These are phyloP conservation scores for Epicoccum nigrum DNA, from an alignment of 2,329 filamentous ascomycete genomes.

Conservation along the genomic window DNA sequence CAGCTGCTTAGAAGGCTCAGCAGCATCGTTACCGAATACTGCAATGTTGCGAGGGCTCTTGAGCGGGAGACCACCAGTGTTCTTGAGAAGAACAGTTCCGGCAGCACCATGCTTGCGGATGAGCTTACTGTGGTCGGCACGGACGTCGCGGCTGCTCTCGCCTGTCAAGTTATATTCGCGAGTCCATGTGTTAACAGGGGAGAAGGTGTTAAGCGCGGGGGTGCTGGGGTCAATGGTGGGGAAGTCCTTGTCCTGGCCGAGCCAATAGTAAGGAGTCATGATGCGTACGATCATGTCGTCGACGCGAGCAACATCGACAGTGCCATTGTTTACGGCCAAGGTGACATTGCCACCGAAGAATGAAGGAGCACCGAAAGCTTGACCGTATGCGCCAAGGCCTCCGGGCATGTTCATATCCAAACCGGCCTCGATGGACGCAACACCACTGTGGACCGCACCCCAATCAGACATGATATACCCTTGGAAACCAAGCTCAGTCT, in stretches of 20 bases:
- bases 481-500: constrained; percentile 59
- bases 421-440: constrained; percentile 53
- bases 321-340: constrained; percentile 49
- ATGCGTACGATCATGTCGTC: constrained; percentile 57
- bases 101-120: constrained; percentile 52
- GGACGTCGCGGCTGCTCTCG: constrained; percentile 43
- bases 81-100: constrained; percentile 56
- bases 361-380: constrained; percentile 36
- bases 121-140: constrained; percentile 49
- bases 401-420: constrained; percentile 57
- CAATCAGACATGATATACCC: constrained; percentile 54
- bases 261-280: constrained; percentile 54
- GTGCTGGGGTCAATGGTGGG: constrained; percentile 46
- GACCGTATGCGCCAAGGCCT: constrained; percentile 40
- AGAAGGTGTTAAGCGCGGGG: constrained; percentile 48
- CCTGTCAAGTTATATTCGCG: constrained; percentile 46
- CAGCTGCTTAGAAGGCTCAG: constrained; percentile 52
- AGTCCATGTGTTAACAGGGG: constrained; percentile 44
- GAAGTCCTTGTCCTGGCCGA: constrained; percentile 51
- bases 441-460: constrained; percentile 53
- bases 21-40: constrained; percentile 58
- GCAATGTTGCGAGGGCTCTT: constrained; percentile 56
- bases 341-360: constrained; percentile 56
- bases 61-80: constrained; percentile 59
- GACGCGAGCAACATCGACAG: constrained; percentile 48